These are phyloP conservation scores for Durotheca rogersii DNA, from an alignment of 495 filamentous ascomycete genomes.

Conservation along the genomic window DNA sequence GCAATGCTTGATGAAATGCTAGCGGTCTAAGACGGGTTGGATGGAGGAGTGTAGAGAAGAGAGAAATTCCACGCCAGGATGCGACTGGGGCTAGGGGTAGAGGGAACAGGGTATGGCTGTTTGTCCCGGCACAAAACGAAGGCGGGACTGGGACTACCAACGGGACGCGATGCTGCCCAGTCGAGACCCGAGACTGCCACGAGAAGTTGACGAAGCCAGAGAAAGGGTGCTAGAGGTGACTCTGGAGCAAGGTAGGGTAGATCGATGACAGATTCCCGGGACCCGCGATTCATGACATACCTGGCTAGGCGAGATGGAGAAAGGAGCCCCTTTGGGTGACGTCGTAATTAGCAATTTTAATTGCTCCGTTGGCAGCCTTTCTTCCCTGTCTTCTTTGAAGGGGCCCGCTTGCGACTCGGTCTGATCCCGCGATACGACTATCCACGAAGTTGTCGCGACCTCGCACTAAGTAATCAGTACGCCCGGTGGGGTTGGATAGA, in stretches of 20 bases:
- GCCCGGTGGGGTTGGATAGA: too few relatives aligned
- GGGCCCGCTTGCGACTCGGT: too few relatives aligned
- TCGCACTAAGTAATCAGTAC: too few relatives aligned
- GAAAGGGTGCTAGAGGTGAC: conserved; percentile 2
- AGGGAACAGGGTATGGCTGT: conserved; percentile 8
- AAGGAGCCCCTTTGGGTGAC: conserved; percentile 5
- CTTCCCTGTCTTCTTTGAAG: conserved; percentile 11
- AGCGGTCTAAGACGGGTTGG: conserved; percentile 11
- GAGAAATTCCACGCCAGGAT: conserved; percentile 11
- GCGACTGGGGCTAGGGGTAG: not conserved
- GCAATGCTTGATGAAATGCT: conserved; percentile 25
- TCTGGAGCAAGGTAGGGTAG: conserved; percentile 1
- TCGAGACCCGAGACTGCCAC: conserved; percentile 23
- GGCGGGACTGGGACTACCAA: conserved; percentile 11
- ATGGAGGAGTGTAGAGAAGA: conserved; percentile 10
- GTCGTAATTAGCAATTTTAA: conserved; percentile 28
- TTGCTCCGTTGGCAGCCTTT: conserved; percentile 13
- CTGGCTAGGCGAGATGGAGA: conserved; percentile 9
- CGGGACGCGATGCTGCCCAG: conserved; percentile 14
- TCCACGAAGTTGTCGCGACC: too few relatives aligned
- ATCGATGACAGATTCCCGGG: too few relatives aligned
- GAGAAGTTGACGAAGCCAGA: conserved; percentile 9
- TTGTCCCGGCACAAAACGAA: conserved; percentile 8
- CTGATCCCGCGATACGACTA: too few relatives aligned
- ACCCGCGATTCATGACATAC: conserved; percentile 21